Evolutionary conservation across 192 early-diverging fungal genomes (phyloP).

Genomic region (Pilaira anomala): DNA sequence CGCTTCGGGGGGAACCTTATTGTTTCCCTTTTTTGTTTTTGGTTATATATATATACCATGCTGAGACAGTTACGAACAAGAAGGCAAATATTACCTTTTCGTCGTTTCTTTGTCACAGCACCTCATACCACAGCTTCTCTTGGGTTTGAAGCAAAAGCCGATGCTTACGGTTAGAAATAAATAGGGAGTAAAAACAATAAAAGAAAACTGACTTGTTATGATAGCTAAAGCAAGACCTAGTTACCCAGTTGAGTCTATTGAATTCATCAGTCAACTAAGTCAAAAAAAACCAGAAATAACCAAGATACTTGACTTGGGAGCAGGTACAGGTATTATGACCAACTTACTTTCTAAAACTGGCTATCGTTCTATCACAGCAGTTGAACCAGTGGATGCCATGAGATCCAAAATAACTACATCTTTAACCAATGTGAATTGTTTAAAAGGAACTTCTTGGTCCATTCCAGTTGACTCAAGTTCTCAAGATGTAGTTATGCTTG

Average conservation of each 20-base stretch:
- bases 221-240: conserved; percentile 26
- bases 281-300: background rate
- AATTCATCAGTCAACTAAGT: background rate
- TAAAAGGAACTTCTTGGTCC: conserved; percentile 33
- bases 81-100: background rate
- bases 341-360: conserved; percentile 8
- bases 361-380: conserved; percentile 16
- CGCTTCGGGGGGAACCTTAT: too few relatives aligned
- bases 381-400: conserved; percentile 34
- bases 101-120: background rate
- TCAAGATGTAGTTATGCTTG: conserved; percentile 37
- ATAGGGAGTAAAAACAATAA: background rate
- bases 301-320: conserved; percentile 27
- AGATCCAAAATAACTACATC: conserved; percentile 17
- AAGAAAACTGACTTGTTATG: background rate
- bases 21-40: too few relatives aligned
- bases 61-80: background rate
- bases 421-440: conserved; percentile 12
- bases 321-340: conserved; percentile 37
- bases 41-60: background rate
- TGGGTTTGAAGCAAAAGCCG: conserved; percentile 20
- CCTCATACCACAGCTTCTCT: conserved; percentile 14
- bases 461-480: conserved; percentile 29
- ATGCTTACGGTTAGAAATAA: conserved; percentile 20
- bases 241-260: conserved; percentile 22